A percentile compares a stretch with the other conserved stretches of the same genome.
Evolutionary conservation across 345 rosid genomes (phyloP).

Genomic region (Hirschfeldia incana): DNA sequence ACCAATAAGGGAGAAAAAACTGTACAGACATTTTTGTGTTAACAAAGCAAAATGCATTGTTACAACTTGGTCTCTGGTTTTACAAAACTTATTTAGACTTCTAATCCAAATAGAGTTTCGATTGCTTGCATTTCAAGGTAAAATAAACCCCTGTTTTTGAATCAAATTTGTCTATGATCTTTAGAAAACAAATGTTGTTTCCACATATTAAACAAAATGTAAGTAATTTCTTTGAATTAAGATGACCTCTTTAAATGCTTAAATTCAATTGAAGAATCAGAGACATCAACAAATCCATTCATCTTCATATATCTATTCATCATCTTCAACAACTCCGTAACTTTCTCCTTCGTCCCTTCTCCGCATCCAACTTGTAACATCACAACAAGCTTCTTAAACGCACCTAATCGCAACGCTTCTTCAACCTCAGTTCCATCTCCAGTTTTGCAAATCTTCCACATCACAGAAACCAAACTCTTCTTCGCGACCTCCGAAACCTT

Average conservation of each 20-base stretch:
- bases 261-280: constrained; percentile 71
- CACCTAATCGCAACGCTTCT: constrained; percentile 66
- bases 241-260: constrained; percentile 67
- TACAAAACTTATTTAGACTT: background rate
- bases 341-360: constrained; percentile 65
- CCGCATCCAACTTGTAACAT: constrained; percentile 80
- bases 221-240: constrained; percentile 27
- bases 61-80: background rate
- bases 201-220: constrained; percentile 2
- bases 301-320: constrained; percentile 57
- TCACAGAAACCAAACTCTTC: constrained; percentile 53
- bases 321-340: constrained; percentile 67
- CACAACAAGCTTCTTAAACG: constrained; percentile 80
- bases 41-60: background rate
- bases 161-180: background rate
- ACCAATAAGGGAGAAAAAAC: background rate
- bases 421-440: constrained; percentile 47
- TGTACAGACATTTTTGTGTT: background rate
- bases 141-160: background rate
- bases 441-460: constrained; percentile 67
- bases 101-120: background rate
- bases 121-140: background rate
- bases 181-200: background rate
- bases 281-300: constrained; percentile 45
- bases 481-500: constrained; percentile 64